Conservation (phyloP, 164 flowering plant genomes). For the Nymphaea colorata region DNA sequence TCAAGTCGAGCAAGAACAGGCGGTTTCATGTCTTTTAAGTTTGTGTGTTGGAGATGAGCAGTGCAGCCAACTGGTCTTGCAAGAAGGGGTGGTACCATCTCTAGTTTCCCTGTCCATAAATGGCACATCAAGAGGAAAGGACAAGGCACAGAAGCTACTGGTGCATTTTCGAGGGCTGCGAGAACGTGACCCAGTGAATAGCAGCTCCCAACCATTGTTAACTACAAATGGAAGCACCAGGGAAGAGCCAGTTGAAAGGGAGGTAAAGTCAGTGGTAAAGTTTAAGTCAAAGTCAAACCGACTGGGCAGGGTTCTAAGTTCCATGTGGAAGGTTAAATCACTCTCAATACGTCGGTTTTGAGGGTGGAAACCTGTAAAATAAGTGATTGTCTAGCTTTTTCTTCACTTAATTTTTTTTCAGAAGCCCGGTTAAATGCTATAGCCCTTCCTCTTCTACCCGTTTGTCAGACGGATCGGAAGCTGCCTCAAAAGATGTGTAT, state of each 20-base stretch:
- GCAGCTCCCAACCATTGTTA: slow-evolving; percentile 7
- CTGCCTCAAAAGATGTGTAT: too few species aligned
- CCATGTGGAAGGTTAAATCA: slow-evolving; percentile 60
- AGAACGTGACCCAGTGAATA: slow-evolving; percentile 33
- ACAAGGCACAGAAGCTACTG: slow-evolving; percentile 79
- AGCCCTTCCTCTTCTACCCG: too few species aligned
- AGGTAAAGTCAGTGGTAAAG: background rate
- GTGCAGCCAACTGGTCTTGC: slow-evolving; percentile 66
- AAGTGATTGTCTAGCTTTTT: too few species aligned
- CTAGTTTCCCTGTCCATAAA: slow-evolving; percentile 81
- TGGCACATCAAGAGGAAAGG: slow-evolving; percentile 75
- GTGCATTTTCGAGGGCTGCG: slow-evolving; percentile 81
- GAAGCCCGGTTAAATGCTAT: too few species aligned
- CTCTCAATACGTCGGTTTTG: slow-evolving; percentile 19
- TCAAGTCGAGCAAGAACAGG: slow-evolving; percentile 79
- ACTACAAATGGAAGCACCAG: background rate
- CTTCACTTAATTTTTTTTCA: too few species aligned
- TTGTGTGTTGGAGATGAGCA: slow-evolving; percentile 52
- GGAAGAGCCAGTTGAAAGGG: background rate
- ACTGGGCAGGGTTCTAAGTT: slow-evolving; percentile 39
- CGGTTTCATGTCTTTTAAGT: slow-evolving; percentile 56
- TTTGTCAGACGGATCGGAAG: too few species aligned
- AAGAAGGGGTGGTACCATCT: slow-evolving; percentile 94
- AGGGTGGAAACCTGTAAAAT: too few species aligned
- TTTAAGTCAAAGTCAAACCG: slow-evolving; percentile 43